Evolutionary conservation across 2,329 filamentous ascomycete species (phyloP).

Genomic region (Sporothrix inflata): DNA sequence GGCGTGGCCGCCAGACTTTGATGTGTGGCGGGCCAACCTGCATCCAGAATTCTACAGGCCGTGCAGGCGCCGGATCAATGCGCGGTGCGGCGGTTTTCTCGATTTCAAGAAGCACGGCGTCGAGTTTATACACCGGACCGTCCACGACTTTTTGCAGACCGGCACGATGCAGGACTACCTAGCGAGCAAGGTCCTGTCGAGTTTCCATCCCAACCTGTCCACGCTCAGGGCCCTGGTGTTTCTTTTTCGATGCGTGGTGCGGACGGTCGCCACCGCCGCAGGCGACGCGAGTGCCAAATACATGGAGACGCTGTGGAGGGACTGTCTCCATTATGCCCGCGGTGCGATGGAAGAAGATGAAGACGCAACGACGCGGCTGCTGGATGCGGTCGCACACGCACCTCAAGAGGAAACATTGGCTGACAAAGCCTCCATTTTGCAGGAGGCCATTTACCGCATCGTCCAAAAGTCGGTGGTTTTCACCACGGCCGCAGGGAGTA

Average conservation of each 20-base stretch:
- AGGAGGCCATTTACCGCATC: background rate
- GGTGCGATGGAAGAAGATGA: background rate
- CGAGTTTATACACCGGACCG: constrained; percentile 12
- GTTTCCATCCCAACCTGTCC: background rate
- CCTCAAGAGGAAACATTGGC: background rate
- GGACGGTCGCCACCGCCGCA: background rate
- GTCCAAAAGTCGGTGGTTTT: background rate
- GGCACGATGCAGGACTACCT: constrained; percentile 6
- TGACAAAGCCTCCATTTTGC: background rate
- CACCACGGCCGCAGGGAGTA: no score
- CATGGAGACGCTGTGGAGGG: background rate
- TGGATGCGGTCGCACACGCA: background rate
- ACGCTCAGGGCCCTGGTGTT: background rate
- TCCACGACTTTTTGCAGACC: constrained; percentile 10
- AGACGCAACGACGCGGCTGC: background rate
- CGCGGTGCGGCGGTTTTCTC: constrained; percentile 6
- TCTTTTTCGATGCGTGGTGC: background rate
- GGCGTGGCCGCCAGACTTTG: constrained; percentile 67
- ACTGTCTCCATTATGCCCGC: background rate
- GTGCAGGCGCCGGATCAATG: constrained; percentile 10
- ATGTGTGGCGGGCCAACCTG: constrained; percentile 41
- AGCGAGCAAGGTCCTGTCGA: background rate
- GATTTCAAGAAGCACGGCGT: background rate
- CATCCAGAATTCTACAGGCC: background rate
- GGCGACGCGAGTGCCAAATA: background rate